Evolutionary conservation across 1,139 yeast genomes (phyloP), one percentile per base, ranked within the genome.

Genomic region (Kazachstania sp.): DNA sequence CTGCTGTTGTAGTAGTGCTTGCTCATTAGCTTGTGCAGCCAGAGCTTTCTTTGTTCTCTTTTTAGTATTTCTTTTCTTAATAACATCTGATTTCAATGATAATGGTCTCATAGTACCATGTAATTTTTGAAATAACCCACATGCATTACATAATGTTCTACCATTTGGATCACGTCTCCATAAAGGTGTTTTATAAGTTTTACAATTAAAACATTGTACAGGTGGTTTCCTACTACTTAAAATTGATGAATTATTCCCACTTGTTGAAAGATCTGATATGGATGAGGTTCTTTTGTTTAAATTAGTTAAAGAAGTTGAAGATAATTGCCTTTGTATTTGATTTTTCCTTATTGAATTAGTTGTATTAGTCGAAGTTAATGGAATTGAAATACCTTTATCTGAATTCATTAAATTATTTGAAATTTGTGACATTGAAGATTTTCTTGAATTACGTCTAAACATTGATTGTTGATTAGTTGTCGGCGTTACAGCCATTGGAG

Each of bases 111-210:
- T 94, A 30, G 95, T 87, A 19, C 97, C 98, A 62, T 92, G 97
- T 43, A 92, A 72, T 68, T 92, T 92, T 59, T 86, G 78, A 63
- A 92, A 92, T 51, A 92, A 72, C 0, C 97, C 98, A 70, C 98
- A 92, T 0, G 98, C 97, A 67, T 92, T 92, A 66, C 97, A 92
- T 51, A 92, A 70, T 1, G 95, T 95, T 62, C 88, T 87, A 11
- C 97, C 97, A 29, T 85, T 86, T 28, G 94, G 88, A 64, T 90
- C 95, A 52, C 97, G 74, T 63, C 98, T 77, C 98, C 98, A 92
- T 29, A 92, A 70, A 1, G 98, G 97, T 0, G 98, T 92, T 39
- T 95, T 90, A 56, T 79, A 84, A 1, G 98, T 92, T 58, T 86
- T 85, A 69, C 98, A 92, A 68, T 92, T 92, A 48, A 85, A 83